Evolutionary conservation across 345 rosid genomes (phyloP).

Genomic region (Raphanus sativus): DNA sequence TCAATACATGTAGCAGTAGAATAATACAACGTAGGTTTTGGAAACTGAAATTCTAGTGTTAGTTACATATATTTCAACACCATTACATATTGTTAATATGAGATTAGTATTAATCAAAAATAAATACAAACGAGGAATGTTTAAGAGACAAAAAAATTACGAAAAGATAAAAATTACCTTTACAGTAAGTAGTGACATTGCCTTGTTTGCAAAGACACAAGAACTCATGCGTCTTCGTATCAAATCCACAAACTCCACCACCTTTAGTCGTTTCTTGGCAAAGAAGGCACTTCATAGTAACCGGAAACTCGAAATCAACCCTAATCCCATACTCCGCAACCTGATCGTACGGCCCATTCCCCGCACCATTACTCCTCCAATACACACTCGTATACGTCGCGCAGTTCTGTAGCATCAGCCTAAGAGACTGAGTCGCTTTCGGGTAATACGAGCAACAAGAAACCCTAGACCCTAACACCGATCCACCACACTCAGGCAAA

Average conservation of each 20-base stretch:
- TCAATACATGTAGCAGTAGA: background rate
- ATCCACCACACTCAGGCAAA: constrained; percentile 66
- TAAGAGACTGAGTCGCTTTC: constrained; percentile 72
- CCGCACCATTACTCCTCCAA: constrained; percentile 27
- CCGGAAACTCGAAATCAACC: constrained; percentile 77
- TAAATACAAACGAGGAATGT: background rate
- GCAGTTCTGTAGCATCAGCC: constrained; percentile 83
- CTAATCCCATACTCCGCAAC: constrained; percentile 83
- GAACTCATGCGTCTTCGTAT: constrained; percentile 56
- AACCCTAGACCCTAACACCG: constrained; percentile 43
- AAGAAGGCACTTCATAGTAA: constrained; percentile 73
- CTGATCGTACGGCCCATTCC: constrained; percentile 55
- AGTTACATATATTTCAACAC: too few species aligned
- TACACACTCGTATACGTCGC: constrained; percentile 80
- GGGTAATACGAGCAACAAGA: constrained; percentile 90
- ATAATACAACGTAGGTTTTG: background rate
- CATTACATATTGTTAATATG: background rate
- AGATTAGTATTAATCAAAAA: background rate
- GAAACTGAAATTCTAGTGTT: background rate
- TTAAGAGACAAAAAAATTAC: background rate
- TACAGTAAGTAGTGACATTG: constrained; percentile 68
- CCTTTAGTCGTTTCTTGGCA: constrained; percentile 82
- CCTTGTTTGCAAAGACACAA: constrained; percentile 61
- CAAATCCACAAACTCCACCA: constrained; percentile 75
- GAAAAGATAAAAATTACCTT: constrained; percentile 59